These are phyloP conservation scores for Detonula confervacea DNA, from an alignment of 352 stramenopile genomes.

Conservation along the genomic window DNA sequence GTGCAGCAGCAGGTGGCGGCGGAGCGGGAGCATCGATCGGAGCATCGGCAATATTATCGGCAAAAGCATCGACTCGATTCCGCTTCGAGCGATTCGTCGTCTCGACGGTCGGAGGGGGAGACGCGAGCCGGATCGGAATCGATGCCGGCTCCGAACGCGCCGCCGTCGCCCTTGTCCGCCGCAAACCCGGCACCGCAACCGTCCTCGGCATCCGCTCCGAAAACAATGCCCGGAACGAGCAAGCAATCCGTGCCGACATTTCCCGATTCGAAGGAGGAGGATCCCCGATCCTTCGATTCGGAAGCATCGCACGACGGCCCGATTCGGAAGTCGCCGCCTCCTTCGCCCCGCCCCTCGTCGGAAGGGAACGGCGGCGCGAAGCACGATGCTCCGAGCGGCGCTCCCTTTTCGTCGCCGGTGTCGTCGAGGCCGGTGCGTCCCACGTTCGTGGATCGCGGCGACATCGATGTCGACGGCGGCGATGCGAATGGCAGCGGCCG, in stretches of 20 bases:
- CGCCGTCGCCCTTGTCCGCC: not conserved
- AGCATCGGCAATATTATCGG: not conserved
- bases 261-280: not conserved
- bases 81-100: no score
- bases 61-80: no score
- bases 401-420: not conserved
- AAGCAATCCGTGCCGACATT: not conserved
- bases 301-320: constrained; percentile 17
- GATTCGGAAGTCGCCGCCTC: no score
- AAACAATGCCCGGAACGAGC: no score
- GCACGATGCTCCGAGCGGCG: no score
- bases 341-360: no score
- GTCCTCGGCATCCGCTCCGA: not conserved
- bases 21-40: not conserved
- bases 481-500: not conserved
- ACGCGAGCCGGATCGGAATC: no score
- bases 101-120: no score
- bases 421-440: constrained; percentile 8
- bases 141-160: no score
- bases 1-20: constrained; percentile 26
- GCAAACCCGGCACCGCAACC: not conserved
- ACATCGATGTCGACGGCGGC: not conserved
- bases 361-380: no score
- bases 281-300: constrained; percentile 2
- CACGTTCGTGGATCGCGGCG: constrained; percentile 2